These are phyloP conservation scores for Centrapalus pauciflorus DNA, from an alignment of 129 eudicot genomes.

Conservation along the genomic window DNA sequence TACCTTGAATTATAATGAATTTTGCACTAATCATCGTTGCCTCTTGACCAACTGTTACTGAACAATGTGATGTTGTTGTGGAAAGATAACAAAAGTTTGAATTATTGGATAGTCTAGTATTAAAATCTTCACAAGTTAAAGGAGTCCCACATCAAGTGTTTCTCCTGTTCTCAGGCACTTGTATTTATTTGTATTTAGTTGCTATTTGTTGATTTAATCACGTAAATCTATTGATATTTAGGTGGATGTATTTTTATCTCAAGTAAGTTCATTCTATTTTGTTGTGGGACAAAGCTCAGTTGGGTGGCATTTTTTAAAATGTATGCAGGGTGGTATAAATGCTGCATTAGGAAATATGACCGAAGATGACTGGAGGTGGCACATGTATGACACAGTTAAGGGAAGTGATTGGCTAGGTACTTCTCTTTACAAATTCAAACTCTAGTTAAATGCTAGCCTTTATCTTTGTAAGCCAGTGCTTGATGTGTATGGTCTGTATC, in stretches of 20 bases:
- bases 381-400: constrained; percentile 97
- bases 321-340: constrained; percentile 87
- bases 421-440: background rate
- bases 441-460: background rate
- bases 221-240: background rate
- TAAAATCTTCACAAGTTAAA: background rate
- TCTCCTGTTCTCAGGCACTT: no score
- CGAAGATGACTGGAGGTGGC: constrained; percentile 99
- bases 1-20: background rate
- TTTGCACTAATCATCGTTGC: background rate
- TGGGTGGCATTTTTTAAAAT: constrained; percentile 3
- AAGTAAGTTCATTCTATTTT: background rate
- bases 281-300: background rate
- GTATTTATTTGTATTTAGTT: background rate
- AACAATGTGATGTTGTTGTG: background rate
- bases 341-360: constrained; percentile 95
- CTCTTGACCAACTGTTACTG: background rate
- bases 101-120: background rate
- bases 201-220: background rate
- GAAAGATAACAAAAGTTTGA: constrained; percentile 8
- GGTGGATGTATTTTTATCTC: constrained; percentile 4
- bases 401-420: constrained; percentile 98
- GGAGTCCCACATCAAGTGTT: background rate
- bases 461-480: background rate
- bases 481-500: background rate